phyloP scores from a whole-genome alignment of 164 flowering plant species.

The Magnolia kwangsiensis region DNA sequence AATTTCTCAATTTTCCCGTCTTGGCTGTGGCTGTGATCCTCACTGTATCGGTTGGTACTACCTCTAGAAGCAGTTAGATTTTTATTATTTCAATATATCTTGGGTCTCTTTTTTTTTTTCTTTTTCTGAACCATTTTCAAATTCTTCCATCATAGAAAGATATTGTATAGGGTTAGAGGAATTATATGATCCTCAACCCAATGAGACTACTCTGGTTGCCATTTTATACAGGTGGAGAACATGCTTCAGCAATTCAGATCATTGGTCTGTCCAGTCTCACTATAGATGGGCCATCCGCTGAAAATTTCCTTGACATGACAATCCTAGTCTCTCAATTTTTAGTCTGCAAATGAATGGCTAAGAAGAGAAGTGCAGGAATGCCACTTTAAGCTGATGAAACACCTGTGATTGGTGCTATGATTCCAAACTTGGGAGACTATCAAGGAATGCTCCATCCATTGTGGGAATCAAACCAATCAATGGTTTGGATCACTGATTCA shows the following conservation, averaged over 20 bases:
- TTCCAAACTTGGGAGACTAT: neutral
- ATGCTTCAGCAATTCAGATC: too few species aligned
- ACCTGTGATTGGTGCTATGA: neutral
- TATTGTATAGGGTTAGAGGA: too few species aligned
- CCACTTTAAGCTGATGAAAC: neutral
- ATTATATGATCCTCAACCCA: too few species aligned
- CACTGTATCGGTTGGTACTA: slow-evolving; percentile 53
- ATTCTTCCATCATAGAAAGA: neutral
- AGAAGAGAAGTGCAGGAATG: neutral
- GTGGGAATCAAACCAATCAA: neutral
- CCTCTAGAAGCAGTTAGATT: neutral
- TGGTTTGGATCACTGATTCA: neutral
- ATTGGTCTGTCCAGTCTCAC: neutral
- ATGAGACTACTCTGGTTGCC: too few species aligned
- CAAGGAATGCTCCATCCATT: neutral
- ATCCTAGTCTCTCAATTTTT: neutral
- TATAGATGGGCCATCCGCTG: neutral
- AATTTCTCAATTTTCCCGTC: slow-evolving; percentile 33
- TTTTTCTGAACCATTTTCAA: neutral
- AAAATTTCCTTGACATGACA: neutral
- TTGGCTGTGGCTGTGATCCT: slow-evolving; percentile 37
- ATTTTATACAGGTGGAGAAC: too few species aligned
- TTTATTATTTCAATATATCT: neutral
- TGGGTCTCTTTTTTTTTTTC: neutral
- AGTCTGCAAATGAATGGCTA: neutral